Base-by-base conservation (phyloP, 805 yeast genomes). In the Jamesozyma rosinii region DNA sequence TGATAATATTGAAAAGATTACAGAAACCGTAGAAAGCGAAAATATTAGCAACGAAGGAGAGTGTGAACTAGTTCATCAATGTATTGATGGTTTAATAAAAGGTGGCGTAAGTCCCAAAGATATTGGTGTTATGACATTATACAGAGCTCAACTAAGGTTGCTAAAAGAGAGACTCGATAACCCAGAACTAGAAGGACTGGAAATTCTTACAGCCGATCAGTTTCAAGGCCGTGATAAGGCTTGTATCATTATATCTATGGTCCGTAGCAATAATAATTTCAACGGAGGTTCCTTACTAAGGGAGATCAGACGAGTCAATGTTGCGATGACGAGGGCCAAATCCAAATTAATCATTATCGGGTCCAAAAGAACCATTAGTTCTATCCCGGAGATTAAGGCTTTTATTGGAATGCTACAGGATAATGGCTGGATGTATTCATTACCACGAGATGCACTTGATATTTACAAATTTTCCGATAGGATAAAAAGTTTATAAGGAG, bases 211-310 rank as follows among this genome's bases (percentile, higher is more conserved):
- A 0, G 97, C 97, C 0, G 99, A 92, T 62, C 86, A 83, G 56
- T 90, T 83, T 55, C 98, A 92, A 64, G 99, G 98, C 0, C 72
- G 97, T 44, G 99, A 92, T 62, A 92, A 90, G 55, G 90, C 86
- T 27, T 84, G 95, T 56, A 77, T 92, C 14, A 78, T 92, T 5
- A 84, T 92, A 2, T 90, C 97, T 0, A 67, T 92, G 52, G 98
- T 92, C 3, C 69, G 95, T 39, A 81, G 95, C 4, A 88, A 89
- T 58, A 69, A 68, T 1, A 74, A 74, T 18, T 67, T 70, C 9
- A 70, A 69, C 34, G 79, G 84, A 1, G 97, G 97, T 0, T 83
- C 83, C 24, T 68, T 92, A 36, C 65, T 92, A 35, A 77, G 74
- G 48, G 97, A 92, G 53, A 82, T 96, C 89, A 71, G 97, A 49